Conservation (phyloP, 2,329 filamentous ascomycete genomes). For the Chrysoporthe deuterocubensis region DNA sequence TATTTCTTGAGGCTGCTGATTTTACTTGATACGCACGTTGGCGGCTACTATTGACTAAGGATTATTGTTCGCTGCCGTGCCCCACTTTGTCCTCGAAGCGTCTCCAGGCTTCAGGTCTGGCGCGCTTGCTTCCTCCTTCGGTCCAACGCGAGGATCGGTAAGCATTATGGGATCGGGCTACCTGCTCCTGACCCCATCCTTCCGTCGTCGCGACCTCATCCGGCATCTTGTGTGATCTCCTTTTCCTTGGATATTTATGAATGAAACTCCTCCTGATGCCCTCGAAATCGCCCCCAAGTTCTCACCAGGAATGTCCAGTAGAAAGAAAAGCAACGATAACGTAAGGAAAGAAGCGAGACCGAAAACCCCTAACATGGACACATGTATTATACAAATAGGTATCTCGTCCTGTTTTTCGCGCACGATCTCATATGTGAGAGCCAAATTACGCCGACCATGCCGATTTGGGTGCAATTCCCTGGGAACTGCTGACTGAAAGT, state of each 20-base stretch:
- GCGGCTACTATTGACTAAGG: neutral
- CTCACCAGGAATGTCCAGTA: constrained; percentile 7
- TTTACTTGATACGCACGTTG: neutral
- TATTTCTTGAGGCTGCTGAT: neutral
- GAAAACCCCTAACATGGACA: constrained; percentile 15
- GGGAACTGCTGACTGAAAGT: constrained; percentile 19
- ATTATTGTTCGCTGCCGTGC: neutral
- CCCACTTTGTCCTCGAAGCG: neutral
- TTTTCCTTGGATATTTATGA: neutral
- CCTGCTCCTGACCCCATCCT: constrained; percentile 11
- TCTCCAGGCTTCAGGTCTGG: neutral
- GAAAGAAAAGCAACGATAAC: constrained; percentile 24
- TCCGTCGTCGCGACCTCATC: neutral
- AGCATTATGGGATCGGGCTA: constrained; percentile 13
- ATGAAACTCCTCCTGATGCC: constrained; percentile 8
- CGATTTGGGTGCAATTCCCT: constrained; percentile 13
- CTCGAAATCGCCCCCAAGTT: constrained; percentile 11
- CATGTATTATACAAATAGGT: constrained; percentile 34
- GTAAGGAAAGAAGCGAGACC: constrained; percentile 10
- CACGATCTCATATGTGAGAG: constrained; percentile 29
- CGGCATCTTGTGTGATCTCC: neutral
- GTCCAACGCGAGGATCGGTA: neutral
- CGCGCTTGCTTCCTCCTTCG: neutral
- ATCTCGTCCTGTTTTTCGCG: constrained; percentile 34
- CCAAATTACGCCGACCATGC: constrained; percentile 21